Base-by-base conservation (phyloP, 202 grass and related monocot genomes). In the Brachypodium distachyon region DNA sequence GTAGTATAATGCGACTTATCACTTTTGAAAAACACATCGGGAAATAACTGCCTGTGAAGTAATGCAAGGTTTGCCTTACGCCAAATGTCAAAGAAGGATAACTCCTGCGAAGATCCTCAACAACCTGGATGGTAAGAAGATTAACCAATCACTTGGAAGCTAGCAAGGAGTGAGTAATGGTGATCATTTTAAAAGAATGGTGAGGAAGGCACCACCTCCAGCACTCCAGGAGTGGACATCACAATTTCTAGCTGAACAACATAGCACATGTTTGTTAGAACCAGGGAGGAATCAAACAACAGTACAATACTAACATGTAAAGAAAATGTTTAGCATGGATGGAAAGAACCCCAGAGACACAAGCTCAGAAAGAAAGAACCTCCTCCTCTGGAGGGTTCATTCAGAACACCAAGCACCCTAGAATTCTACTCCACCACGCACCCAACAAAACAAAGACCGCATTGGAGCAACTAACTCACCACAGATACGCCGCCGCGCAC, bases 161-260 rank as follows among this genome's bases (percentile, higher is more conserved):
- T 43, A 56, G 22, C 9, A 18, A 71, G 28, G 6, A 77, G 12
- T 21, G 64, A 47, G n/a, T n/a, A n/a, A n/a, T n/a, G n/a, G n/a
- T 1, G 34, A 9, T 53, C 7, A 43, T 25, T 22, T 26, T 8
- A 28, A 59, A 74, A 41, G 10, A 73, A 32, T 32, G 55, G 44
- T 7, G 54, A 79, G 27, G 70, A 27, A 27, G 41, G 40, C 62
- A 53, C 13, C 44, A 97, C 94, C 94, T 94, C 94, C 28, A 97
- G 83, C 10, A 61, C 86, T 69, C 86, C 89, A 14, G 91, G 91
- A 59, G 94, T 94, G 1, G 79, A 80, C 86, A 90, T 88, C 11
- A 90, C 91, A 76, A 97, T 79, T 82, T 97, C 94, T 29, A 97
- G 74, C 91, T 97, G 88, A 66, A 76, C 46, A 83, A 77, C 25